Evolutionary conservation across 768 basidiomycete genomes (phyloP).

Genomic region (Suillus luteus): DNA sequence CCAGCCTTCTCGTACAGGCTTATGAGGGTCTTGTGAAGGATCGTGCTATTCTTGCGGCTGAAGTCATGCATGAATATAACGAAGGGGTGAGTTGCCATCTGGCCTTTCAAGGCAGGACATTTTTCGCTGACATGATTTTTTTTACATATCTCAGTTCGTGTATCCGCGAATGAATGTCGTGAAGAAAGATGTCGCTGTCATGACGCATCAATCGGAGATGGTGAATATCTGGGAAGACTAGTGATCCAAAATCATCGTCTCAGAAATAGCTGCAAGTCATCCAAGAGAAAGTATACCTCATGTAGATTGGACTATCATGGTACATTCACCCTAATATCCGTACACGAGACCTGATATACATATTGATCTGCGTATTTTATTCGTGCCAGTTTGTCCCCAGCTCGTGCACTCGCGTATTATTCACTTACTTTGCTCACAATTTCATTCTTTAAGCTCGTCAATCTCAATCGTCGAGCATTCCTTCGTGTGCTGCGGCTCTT

Average conservation of each 20-base stretch:
- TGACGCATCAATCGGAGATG: conserved; percentile 85
- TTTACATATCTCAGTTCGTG: conserved; percentile 64
- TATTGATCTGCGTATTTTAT: not conserved
- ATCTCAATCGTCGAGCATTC: not conserved
- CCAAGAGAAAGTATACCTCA: conserved; percentile 3
- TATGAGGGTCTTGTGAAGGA: conserved; percentile 75
- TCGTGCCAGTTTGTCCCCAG: not conserved
- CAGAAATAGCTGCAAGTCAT: not conserved
- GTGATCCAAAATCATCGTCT: not conserved
- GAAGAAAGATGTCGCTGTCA: conserved; percentile 75
- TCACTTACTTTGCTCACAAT: no score
- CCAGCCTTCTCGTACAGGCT: conserved; percentile 36
- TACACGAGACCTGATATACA: not conserved
- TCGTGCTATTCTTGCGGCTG: conserved; percentile 69
- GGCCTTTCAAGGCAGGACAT: not conserved
- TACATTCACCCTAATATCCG: not conserved
- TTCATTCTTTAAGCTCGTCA: no score
- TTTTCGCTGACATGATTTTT: not conserved
- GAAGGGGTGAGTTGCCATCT: conserved; percentile 53
- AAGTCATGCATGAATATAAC: conserved; percentile 86
- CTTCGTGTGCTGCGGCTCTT: not conserved
- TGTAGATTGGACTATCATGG: conserved; percentile 3
- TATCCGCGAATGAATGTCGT: conserved; percentile 79
- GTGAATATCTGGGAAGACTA: conserved; percentile 57
- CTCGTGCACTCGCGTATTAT: no score